Percentiles rank a stretch among this genome's conserved stretches.
phyloP scores from a whole-genome alignment of 306 rosid species.

The Quercus gilva region DNA sequence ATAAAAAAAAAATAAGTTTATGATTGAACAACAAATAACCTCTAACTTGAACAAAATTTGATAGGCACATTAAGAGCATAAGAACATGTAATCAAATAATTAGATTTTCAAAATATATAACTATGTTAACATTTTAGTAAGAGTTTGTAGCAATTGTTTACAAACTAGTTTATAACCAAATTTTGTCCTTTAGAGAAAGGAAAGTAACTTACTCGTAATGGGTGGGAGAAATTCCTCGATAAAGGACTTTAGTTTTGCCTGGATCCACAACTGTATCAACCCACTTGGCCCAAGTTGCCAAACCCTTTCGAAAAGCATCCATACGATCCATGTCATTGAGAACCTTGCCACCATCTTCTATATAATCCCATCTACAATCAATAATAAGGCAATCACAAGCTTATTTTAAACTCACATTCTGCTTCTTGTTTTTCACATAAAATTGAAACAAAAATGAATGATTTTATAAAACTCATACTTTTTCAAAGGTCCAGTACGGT shows the following conservation, averaged over 20 bases:
- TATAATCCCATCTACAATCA: conserved; percentile 31
- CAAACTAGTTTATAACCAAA: neutral
- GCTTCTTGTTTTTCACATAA: neutral
- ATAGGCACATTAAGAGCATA: no score
- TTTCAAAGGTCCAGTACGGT: conserved; percentile 51
- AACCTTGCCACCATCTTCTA: no score
- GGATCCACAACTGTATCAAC: conserved; percentile 44
- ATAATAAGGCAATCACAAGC: neutral
- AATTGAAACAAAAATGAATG: neutral
- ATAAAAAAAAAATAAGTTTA: no score
- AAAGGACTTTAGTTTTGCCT: conserved; percentile 45
- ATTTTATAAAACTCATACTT: conserved; percentile 40
- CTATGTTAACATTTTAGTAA: no score
- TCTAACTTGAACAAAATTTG: no score
- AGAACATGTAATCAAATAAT: no score
- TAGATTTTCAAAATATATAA: no score
- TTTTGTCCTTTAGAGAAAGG: no score
- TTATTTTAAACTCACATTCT: neutral
- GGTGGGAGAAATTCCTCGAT: conserved; percentile 68
- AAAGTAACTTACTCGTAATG: conserved; percentile 47
- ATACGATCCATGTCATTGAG: no score
- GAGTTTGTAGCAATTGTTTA: no score
- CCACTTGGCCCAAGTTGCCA: conserved; percentile 43
- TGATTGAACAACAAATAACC: no score
- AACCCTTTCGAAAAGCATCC: no score